phyloP scores from a whole-genome alignment of 768 basidiomycete genomes.

The Sistotremastrum suecicum region DNA sequence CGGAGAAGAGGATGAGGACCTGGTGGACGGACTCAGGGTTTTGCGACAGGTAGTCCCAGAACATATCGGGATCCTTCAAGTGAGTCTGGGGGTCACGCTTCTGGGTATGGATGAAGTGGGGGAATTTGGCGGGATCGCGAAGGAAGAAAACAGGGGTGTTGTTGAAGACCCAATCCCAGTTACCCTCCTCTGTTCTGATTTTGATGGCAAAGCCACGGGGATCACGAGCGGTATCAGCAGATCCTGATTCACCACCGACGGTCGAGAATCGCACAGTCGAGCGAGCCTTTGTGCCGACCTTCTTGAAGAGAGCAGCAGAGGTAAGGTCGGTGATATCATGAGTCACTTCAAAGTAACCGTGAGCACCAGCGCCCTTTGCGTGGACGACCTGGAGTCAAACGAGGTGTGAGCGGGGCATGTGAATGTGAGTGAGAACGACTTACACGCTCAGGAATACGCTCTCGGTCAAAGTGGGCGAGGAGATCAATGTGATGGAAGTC shows the following conservation, averaged over 20 bases:
- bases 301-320: conserved; percentile 49
- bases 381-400: conserved; percentile 46
- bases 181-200: conserved; percentile 82
- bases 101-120: conserved; percentile 89
- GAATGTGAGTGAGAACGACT: conserved; percentile 25
- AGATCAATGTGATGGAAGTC: conserved; percentile 85
- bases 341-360: conserved; percentile 87
- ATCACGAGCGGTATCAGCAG: conserved; percentile 85
- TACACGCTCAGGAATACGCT: conserved; percentile 92
- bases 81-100: conserved; percentile 89
- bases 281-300: conserved; percentile 53
- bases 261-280: conserved; percentile 86
- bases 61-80: conserved; percentile 75
- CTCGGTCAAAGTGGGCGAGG: conserved; percentile 85
- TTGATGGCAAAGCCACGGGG: conserved; percentile 89
- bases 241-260: conserved; percentile 79
- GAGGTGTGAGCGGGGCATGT: conserved; percentile 16
- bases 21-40: conserved; percentile 87
- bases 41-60: conserved; percentile 82
- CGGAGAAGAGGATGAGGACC: conserved; percentile 84
- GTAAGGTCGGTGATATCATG: conserved; percentile 76
- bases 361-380: conserved; percentile 86
- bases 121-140: conserved; percentile 77
- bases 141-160: conserved; percentile 91
- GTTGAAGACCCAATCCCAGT: conserved; percentile 87